These are phyloP conservation scores for Plasmopara muralis DNA, from an alignment of 352 stramenopile genomes.

Conservation along the genomic window DNA sequence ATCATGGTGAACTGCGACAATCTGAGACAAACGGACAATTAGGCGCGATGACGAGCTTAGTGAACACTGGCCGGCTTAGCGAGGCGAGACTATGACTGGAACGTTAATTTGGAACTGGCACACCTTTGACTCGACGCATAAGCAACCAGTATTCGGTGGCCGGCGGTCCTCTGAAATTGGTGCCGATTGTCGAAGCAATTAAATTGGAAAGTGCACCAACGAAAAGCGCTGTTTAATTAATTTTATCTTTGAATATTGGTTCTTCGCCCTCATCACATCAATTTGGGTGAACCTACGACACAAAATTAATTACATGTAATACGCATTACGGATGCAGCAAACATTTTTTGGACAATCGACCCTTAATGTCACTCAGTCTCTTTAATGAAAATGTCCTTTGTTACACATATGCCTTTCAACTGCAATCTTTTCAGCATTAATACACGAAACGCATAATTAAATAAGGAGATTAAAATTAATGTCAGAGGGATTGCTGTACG, in stretches of 20 bases:
- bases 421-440: too few species aligned
- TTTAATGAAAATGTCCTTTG: too few species aligned
- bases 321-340: too few species aligned
- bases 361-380: too few species aligned
- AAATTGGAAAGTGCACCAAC: constrained; percentile 21
- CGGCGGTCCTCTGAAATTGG: constrained; percentile 11
- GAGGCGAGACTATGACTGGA: constrained; percentile 34
- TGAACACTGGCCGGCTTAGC: constrained; percentile 11
- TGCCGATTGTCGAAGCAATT: constrained; percentile 8
- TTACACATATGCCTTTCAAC: too few species aligned
- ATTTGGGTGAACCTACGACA: too few species aligned
- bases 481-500: too few species aligned
- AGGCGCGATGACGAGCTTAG: constrained; percentile 31
- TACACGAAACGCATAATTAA: too few species aligned
- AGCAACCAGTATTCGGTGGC: constrained; percentile 77
- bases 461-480: too few species aligned
- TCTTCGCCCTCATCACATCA: too few species aligned
- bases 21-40: constrained; percentile 26
- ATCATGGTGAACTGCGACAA: constrained; percentile 30
- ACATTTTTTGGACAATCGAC: too few species aligned
- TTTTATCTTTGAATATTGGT: constrained; percentile 20
- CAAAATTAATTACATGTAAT: too few species aligned
- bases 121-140: constrained; percentile 56
- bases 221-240: constrained; percentile 27
- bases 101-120: constrained; percentile 73